Percentiles rank a stretch among this genome's conserved stretches.
Conservation (phyloP, 2,329 filamentous ascomycete species). For the Anthostomella pinea region DNA sequence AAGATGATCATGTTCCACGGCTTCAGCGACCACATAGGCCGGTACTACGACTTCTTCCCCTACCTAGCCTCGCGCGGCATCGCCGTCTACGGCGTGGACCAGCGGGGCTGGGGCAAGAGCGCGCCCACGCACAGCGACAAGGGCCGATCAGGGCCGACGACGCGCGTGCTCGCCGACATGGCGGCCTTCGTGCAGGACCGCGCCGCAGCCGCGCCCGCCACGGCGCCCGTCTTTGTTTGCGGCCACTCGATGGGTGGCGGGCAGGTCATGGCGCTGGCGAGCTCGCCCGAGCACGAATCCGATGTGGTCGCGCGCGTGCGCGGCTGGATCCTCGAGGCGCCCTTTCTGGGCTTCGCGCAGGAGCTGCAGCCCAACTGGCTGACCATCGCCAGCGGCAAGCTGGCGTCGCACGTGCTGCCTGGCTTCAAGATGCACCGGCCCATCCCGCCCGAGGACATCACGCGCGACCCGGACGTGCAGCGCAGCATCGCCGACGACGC, state of each 20-base stretch:
- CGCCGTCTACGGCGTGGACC: conserved; percentile 75
- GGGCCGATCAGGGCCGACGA: conserved; percentile 72
- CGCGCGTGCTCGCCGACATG: conserved; percentile 72
- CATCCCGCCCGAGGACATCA: conserved; percentile 62
- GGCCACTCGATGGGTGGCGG: conserved; percentile 92
- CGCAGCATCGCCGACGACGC: conserved; percentile 61
- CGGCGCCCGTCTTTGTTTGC: conserved; percentile 73
- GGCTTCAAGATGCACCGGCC: conserved; percentile 63
- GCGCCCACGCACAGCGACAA: conserved; percentile 59
- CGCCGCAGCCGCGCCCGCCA: conserved; percentile 37
- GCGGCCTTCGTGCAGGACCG: conserved; percentile 68
- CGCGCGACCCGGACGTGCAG: conserved; percentile 63
- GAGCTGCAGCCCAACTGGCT: conserved; percentile 60
- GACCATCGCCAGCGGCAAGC: conserved; percentile 62
- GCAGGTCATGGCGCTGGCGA: conserved; percentile 63
- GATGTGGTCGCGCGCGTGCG: conserved; percentile 59
- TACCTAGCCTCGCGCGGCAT: conserved; percentile 69
- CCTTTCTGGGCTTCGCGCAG: conserved; percentile 72
- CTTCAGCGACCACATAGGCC: conserved; percentile 81
- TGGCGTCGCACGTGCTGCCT: conserved; percentile 68
- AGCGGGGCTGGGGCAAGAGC: conserved; percentile 83
- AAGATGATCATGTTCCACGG: conserved; percentile 83
- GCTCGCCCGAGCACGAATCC: conserved; percentile 43
- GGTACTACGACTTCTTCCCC: conserved; percentile 73
- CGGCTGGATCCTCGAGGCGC: conserved; percentile 74